Base-by-base conservation (phyloP, 306 rosid genomes). In the Dryas alaskensis region DNA sequence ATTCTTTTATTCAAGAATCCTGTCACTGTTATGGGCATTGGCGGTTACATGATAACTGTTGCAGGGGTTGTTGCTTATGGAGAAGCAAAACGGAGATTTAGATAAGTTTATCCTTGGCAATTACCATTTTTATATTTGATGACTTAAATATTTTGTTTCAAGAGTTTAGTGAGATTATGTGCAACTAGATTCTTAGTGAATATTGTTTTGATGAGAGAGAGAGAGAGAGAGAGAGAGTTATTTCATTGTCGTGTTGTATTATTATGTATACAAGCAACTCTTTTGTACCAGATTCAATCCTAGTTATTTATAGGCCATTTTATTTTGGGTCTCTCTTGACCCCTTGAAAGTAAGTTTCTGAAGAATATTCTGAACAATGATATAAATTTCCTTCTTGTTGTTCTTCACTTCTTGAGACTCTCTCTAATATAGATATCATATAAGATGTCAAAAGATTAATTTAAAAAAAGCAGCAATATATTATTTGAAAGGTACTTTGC, bases 1-100 rank as follows among this genome's bases (percentile, higher is more conserved):
- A 94, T 94, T 61, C 90, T 94, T n/a, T 14, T 94, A 58, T 94
- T 94, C 84, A 89, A 89, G 85, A 92, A 94, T 78, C 97, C 96
- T 0, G 99, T 94, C 69, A 94, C 97, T 8, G 80, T 85, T 70
- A 3, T 94, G 49, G 99, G 99, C 69, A 94, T 94, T 81, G 95
- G 80, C 22, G 96, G 99, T 27, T 94, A 94, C 81, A 16, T 87
- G 46, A 44, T 94, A 71, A 94, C 99, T 0, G 96, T 92, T 27
- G 60, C 84, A 73, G 99, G 97, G 44, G 99, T 94, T 8, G 85
- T 87, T 14, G 91, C 92, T 13, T 92, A 94, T 69, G 97, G 99
- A 83, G 99, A 92, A 87, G 87, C 99, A 53, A 92, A 94, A 71
- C 78, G 96, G 76, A 88, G 97, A 84, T 87, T 87, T 78, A 86